Percentiles rank a stretch among this genome's conserved stretches.
Conservation (phyloP, 2,329 filamentous ascomycete species). For the Cladosporium oxysporum region DNA sequence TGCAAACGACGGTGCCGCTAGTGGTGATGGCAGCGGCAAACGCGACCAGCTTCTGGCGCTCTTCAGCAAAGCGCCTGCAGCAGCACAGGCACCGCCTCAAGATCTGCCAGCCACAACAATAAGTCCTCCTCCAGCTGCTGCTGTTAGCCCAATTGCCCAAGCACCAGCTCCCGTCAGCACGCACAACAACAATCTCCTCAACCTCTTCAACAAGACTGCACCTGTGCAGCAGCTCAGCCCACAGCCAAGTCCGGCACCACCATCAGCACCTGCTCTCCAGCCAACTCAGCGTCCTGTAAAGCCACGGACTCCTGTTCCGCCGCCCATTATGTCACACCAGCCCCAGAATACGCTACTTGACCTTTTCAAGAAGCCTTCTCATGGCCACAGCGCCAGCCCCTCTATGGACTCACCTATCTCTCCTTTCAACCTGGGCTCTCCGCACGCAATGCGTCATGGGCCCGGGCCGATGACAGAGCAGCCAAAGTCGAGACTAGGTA, state of each 20-base stretch:
- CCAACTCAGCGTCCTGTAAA: conserved; percentile 26
- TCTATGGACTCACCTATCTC: conserved; percentile 36
- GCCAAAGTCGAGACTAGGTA: conserved; percentile 28
- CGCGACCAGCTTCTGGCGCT: conserved; percentile 34
- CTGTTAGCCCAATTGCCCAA: background rate
- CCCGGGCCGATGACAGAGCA: conserved; percentile 21
- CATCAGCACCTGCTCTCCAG: conserved; percentile 31
- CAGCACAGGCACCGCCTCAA: conserved; percentile 12
- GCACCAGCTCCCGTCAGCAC: background rate
- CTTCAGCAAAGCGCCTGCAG: conserved; percentile 23
- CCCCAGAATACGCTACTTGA: conserved; percentile 32
- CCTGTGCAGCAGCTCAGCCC: conserved; percentile 8
- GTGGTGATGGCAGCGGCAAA: conserved; percentile 25
- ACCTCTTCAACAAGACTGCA: conserved; percentile 21
- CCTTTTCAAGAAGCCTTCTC: conserved; percentile 31
- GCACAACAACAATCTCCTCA: conserved; percentile 20
- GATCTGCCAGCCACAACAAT: conserved; percentile 21
- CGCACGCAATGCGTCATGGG: conserved; percentile 22
- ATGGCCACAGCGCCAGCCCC: conserved; percentile 15
- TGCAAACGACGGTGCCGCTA: conserved; percentile 20
- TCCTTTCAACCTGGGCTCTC: conserved; percentile 37
- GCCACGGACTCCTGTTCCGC: conserved; percentile 14
- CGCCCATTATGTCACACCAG: conserved; percentile 21
- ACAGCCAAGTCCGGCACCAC: conserved; percentile 28
- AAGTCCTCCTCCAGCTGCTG: background rate